phyloP scores from a whole-genome alignment of 2,329 filamentous ascomycete genomes.

The Waltergamsia citrina region DNA sequence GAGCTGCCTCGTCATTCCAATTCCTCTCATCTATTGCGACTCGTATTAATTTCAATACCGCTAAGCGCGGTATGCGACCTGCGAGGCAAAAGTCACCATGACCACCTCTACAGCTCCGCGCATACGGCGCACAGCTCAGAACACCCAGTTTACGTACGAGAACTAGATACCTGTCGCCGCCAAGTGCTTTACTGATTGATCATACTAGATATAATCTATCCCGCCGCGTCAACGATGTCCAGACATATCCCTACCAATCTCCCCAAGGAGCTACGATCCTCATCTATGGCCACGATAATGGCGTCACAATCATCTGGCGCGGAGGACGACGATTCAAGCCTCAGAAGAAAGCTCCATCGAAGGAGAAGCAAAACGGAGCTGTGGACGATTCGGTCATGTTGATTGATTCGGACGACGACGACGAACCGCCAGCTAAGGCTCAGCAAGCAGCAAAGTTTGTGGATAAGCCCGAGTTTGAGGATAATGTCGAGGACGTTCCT shows the following conservation, averaged over 20 bases:
- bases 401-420: constrained; percentile 54
- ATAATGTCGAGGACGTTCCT: constrained; percentile 34
- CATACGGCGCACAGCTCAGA: constrained; percentile 37
- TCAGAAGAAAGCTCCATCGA: constrained; percentile 20
- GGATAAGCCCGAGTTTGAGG: constrained; percentile 50
- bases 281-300: constrained; percentile 55
- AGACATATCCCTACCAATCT: constrained; percentile 51
- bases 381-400: constrained; percentile 48
- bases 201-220: constrained; percentile 46
- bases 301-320: constrained; percentile 51
- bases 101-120: constrained; percentile 23
- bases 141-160: constrained; percentile 37
- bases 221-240: constrained; percentile 48
- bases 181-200: constrained; percentile 5
- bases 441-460: constrained; percentile 24
- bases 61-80: no score
- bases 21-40: no score
- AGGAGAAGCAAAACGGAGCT: constrained; percentile 41
- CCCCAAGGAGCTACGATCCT: constrained; percentile 55
- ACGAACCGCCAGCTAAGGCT: constrained; percentile 21
- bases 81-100: no score
- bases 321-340: constrained; percentile 51
- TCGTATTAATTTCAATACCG: no score
- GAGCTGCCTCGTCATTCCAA: no score
- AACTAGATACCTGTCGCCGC: not conserved